These are phyloP conservation scores for Lippia alba DNA, from an alignment of 305 asterid species.

Conservation along the genomic window DNA sequence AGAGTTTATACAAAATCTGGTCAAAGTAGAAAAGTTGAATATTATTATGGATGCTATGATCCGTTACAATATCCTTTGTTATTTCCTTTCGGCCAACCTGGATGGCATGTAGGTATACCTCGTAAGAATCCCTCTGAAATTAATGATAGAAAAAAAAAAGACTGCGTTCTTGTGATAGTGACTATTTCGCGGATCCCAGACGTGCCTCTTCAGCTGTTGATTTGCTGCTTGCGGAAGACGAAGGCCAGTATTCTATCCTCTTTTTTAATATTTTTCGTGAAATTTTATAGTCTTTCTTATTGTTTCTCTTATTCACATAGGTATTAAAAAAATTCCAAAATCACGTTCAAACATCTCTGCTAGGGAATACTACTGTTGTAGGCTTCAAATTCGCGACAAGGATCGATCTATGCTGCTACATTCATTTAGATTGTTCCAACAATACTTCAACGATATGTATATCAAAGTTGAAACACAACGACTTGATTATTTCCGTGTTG, in stretches of 20 bases:
- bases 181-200: background rate
- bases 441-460: background rate
- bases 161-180: background rate
- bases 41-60: constrained; percentile 24
- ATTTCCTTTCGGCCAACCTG: background rate
- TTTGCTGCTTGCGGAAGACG: background rate
- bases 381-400: background rate
- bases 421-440: background rate
- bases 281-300: too few relatives aligned
- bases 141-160: background rate
- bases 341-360: background rate
- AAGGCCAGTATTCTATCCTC: background rate
- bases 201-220: background rate
- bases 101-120: constrained; percentile 9
- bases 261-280: background rate
- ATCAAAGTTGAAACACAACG: background rate
- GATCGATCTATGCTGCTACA: background rate
- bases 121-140: too few relatives aligned
- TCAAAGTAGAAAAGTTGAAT: background rate
- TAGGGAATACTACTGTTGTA: background rate
- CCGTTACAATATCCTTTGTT: background rate
- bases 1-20: background rate
- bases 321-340: background rate
- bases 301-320: background rate
- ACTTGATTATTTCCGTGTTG: background rate